These are phyloP conservation scores for Schrenkiella parvula DNA, from an alignment of 345 rosid genomes.

Conservation along the genomic window DNA sequence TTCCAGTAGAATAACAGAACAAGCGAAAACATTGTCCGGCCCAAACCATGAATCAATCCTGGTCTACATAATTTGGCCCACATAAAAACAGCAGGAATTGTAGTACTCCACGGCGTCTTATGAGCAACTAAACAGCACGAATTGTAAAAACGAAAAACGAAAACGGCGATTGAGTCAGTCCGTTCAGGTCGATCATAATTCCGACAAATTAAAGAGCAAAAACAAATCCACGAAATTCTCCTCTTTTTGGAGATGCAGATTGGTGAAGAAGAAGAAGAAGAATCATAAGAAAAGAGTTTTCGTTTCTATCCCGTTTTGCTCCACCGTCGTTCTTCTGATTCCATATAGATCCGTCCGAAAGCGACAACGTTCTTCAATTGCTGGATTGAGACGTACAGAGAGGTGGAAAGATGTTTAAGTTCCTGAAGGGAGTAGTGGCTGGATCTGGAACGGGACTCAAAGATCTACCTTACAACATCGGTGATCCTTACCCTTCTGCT, in stretches of 20 bases:
- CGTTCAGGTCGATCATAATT: conserved; percentile 28
- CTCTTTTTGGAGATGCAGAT: conserved; percentile 17
- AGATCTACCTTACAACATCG: conserved; percentile 93
- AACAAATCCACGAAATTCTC: conserved; percentile 25
- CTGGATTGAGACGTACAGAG: background rate
- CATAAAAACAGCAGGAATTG: background rate
- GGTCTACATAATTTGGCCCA: background rate
- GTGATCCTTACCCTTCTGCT: conserved; percentile 82
- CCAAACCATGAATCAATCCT: background rate
- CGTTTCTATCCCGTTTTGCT: background rate
- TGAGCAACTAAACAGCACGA: conserved; percentile 12
- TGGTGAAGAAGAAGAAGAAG: background rate
- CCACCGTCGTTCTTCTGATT: background rate
- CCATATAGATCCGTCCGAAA: conserved; percentile 4
- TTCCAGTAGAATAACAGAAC: background rate
- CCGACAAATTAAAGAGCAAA: conserved; percentile 16
- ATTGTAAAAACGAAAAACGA: background rate
- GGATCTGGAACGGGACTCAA: conserved; percentile 95
- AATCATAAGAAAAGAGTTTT: conserved; percentile 3
- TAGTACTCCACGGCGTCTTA: conserved; percentile 5
- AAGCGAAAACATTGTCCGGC: background rate
- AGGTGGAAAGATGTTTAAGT: conserved; percentile 61
- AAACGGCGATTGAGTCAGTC: conserved; percentile 18
- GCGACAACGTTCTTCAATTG: background rate
- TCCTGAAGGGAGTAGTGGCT: conserved; percentile 84